Base-by-base conservation (phyloP, 106 monocot genomes). In the Ottelia alismoides region DNA sequence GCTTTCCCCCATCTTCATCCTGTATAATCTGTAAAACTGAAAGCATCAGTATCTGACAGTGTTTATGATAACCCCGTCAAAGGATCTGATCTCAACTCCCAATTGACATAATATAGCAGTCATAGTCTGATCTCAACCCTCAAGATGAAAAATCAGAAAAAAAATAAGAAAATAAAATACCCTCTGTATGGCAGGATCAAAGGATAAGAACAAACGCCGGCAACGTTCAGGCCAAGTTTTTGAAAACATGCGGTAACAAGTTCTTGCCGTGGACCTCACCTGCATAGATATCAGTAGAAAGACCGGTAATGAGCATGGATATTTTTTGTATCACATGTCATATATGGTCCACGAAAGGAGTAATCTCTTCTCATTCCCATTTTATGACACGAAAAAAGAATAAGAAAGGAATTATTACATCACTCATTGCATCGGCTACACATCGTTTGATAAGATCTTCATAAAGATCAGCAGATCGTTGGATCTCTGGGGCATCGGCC, bases 381-480 rank as follows among this genome's bases (percentile, higher is more conserved):
- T n/a, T n/a, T n/a, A n/a, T n/a, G n/a, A n/a, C n/a, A n/a, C n/a
- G n/a, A n/a, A n/a, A n/a, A n/a, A n/a, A n/a, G n/a, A n/a, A n/a
- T n/a, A n/a, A n/a, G n/a, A n/a, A n/a, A n/a, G n/a, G n/a, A n/a
- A n/a, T n/a, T n/a, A n/a, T 43, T 74, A 90, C 98, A 90, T 99
- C 98, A 69, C 98, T 86, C 82, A 99, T 99, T 49, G 98, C 98
- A 86, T 99, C 98, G 51, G 98, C 90, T 17, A 99, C 90, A 73
- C 98, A 99, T 51, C 90, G 86, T 60, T 75, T 99, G 30, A 99
- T 83, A 16, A 99, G 56, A 80, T 91, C 98, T 76, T 99, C 98
- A 68, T 99, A 99, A 31, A 86, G 63, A 67, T 99, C 98, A 54
- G 86, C 86, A 28, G 90, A 86, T 24, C 85, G 61, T 48, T 99